Evolutionary conservation across 805 yeast species (phyloP).

Genomic region (Yarrowia hollandica): DNA sequence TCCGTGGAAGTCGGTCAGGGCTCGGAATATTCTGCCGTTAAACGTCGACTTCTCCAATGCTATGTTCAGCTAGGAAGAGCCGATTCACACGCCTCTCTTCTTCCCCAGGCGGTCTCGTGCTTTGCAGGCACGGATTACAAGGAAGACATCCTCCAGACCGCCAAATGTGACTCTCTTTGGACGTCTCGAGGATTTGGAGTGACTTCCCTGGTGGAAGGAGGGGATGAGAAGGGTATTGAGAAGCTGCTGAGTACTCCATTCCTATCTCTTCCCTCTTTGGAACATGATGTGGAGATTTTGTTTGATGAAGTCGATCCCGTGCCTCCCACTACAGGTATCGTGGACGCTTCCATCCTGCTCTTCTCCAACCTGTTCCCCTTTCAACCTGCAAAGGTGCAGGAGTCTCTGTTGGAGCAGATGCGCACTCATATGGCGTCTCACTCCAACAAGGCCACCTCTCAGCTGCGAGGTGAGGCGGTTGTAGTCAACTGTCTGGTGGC

Average conservation of each 20-base stretch:
- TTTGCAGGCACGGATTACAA: slow-evolving; percentile 14
- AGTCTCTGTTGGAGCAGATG: slow-evolving; percentile 80
- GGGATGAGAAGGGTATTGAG: slow-evolving; percentile 45
- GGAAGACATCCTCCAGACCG: slow-evolving; percentile 12
- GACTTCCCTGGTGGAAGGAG: slow-evolving; percentile 33
- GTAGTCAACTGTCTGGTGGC: slow-evolving; percentile 64
- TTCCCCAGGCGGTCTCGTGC: slow-evolving; percentile 20
- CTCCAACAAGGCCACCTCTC: slow-evolving; percentile 22
- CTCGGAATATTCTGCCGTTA: background rate
- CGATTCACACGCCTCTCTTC: slow-evolving; percentile 18
- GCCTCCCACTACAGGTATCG: slow-evolving; percentile 50
- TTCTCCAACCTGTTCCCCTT: slow-evolving; percentile 70
- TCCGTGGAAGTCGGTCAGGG: slow-evolving; percentile 36
- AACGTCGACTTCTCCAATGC: slow-evolving; percentile 43
- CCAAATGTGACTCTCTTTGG: slow-evolving; percentile 23
- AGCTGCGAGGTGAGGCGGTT: slow-evolving; percentile 47
- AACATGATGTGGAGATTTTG: slow-evolving; percentile 19
- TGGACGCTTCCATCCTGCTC: slow-evolving; percentile 78
- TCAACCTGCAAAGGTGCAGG: slow-evolving; percentile 76
- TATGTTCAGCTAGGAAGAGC: slow-evolving; percentile 41
- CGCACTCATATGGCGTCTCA: slow-evolving; percentile 49
- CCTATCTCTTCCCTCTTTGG: slow-evolving; percentile 31
- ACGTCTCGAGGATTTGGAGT: slow-evolving; percentile 19
- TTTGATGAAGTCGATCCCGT: slow-evolving; percentile 34
- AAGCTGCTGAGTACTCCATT: slow-evolving; percentile 42